phyloP scores from a whole-genome alignment of 306 rosid species.

The Rosa multiflora region DNA sequence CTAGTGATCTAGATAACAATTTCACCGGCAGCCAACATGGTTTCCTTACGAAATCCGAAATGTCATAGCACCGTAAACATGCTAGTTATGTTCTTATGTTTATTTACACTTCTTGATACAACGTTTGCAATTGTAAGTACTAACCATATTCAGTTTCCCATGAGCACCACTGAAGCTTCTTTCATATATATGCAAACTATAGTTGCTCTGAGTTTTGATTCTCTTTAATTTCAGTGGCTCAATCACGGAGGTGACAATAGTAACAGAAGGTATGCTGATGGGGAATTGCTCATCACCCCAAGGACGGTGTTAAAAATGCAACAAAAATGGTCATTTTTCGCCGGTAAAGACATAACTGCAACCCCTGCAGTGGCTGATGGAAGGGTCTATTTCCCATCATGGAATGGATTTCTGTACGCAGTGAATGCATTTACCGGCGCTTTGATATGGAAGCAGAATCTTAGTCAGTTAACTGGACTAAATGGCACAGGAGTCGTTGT shows the following conservation, averaged over 20 bases:
- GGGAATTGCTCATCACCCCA: conserved; percentile 26
- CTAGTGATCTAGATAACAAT: not conserved
- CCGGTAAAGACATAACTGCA: conserved; percentile 34
- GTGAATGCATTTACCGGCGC: conserved; percentile 31
- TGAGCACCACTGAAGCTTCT: not conserved
- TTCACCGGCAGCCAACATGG: conserved; percentile 9
- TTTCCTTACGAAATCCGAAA: not conserved
- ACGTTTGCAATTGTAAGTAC: conserved; percentile 15
- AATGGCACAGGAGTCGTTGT: conserved; percentile 33
- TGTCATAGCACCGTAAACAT: not conserved
- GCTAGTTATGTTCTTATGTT: conserved; percentile 14
- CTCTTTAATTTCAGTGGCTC: conserved; percentile 27
- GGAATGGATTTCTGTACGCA: conserved; percentile 40
- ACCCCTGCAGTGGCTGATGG: conserved; percentile 37
- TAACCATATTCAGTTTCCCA: not conserved
- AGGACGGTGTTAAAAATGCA: conserved; percentile 22
- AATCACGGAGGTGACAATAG: conserved; percentile 35
- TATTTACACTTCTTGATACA: conserved; percentile 10
- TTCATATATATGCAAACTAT: not conserved
- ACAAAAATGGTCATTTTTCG: conserved; percentile 32
- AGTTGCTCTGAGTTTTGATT: not conserved
- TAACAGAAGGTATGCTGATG: conserved; percentile 29
- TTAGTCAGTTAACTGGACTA: conserved; percentile 29
- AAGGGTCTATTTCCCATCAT: conserved; percentile 41
- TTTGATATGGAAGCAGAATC: conserved; percentile 35